A percentile compares a stretch with the other conserved stretches of the same genome.
Evolutionary conservation across 371 early-diverging fungal species (phyloP).

Genomic region (Apophysomyces trapeziformis): DNA sequence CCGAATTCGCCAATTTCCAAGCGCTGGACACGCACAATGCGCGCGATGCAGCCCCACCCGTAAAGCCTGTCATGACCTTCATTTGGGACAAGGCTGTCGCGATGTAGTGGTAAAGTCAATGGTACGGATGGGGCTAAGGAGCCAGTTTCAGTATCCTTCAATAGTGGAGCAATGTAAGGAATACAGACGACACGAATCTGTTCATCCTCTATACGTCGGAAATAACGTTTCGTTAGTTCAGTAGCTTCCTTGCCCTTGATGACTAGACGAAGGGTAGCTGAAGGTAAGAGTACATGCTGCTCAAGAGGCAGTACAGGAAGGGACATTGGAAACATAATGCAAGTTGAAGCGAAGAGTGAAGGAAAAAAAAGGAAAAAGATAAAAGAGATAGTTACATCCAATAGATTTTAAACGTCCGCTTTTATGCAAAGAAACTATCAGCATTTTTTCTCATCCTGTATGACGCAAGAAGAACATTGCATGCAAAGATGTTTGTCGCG

Average conservation of each 20-base stretch:
- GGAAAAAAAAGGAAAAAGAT: not conserved
- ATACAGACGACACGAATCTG: conserved; percentile 46
- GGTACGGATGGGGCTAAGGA: not conserved
- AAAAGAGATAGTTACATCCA: too few species aligned
- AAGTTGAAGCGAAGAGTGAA: not conserved
- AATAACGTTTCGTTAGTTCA: conserved; percentile 34
- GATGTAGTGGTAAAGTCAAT: conserved; percentile 9
- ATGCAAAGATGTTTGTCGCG: too few species aligned
- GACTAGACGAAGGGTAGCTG: conserved; percentile 33
- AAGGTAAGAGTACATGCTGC: conserved; percentile 42
- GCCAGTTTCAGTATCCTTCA: conserved; percentile 10
- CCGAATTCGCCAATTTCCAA: conserved; percentile 44
- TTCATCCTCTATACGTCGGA: conserved; percentile 29
- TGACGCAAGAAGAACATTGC: too few species aligned
- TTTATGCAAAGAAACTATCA: too few species aligned
- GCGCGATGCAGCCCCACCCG: conserved; percentile 48
- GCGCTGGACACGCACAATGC: conserved; percentile 44
- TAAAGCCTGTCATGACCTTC: conserved; percentile 34
- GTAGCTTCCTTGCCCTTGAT: conserved; percentile 42
- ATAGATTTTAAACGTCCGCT: too few species aligned
- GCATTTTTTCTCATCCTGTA: too few species aligned
- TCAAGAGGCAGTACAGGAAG: conserved; percentile 40
- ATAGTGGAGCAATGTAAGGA: conserved; percentile 18
- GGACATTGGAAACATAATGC: conserved; percentile 23
- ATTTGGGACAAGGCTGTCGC: conserved; percentile 15